Evolutionary conservation across 139 green algal species (phyloP).

Genomic region (Closterium sp.): DNA sequence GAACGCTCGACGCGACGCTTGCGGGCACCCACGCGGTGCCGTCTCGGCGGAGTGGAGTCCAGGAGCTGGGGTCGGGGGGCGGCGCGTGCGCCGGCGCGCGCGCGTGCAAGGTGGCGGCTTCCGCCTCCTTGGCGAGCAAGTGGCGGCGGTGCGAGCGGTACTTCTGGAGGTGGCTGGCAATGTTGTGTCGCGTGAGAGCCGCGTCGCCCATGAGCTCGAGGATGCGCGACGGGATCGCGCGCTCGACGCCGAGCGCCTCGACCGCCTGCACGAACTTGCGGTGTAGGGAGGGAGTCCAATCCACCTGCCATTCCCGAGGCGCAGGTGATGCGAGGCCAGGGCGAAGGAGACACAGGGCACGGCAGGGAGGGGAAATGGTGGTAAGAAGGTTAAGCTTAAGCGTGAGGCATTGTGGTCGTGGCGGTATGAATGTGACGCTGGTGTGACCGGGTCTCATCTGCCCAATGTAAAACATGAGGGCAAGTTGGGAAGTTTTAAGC

Average conservation of each 20-base stretch:
- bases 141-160: slow-evolving; percentile 47
- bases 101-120: slow-evolving; percentile 40
- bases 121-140: slow-evolving; percentile 31
- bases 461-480: no score
- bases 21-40: slow-evolving; percentile 36
- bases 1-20: no score
- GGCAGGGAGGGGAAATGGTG: no score
- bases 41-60: slow-evolving; percentile 14
- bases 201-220: slow-evolving; percentile 58
- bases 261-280: neutral
- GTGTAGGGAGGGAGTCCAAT: neutral
- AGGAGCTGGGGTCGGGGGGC: slow-evolving; percentile 16
- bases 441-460: no score
- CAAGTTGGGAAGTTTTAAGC: no score
- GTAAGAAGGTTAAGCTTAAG: no score
- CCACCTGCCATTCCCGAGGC: neutral
- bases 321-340: neutral
- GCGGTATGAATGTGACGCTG: no score
- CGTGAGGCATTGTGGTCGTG: no score
- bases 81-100: neutral
- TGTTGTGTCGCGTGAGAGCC: slow-evolving; percentile 61
- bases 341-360: neutral
- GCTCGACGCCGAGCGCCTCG: neutral
- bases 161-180: slow-evolving; percentile 64
- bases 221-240: slow-evolving; percentile 35